Evolutionary conservation across 768 basidiomycete species (phyloP), one percentile per base, ranked within the genome.

Genomic region (Russula ochroleuca): DNA sequence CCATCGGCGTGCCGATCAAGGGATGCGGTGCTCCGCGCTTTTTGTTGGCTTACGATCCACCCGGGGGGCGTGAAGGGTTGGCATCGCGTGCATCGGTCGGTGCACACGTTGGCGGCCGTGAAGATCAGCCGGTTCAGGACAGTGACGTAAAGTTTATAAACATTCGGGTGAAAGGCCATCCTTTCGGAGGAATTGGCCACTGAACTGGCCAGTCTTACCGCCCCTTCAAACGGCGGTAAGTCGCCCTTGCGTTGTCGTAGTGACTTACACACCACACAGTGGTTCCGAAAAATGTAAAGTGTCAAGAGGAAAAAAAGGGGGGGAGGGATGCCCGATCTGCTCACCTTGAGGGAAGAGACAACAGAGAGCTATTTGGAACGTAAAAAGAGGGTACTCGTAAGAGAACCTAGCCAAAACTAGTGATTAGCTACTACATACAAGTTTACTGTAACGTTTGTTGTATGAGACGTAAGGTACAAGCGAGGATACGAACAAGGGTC

Each of bases 341-440:
- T 21, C 50, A 58, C 50, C 43, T 45, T 25, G 17, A 33, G 8
- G 31, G 28, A 43, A 52, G 25, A 19, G 40, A 45, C 19, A 17
- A 37, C 21, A 15, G 3, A 43, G 40, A 28, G 50, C 21, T 33
- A 14, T 23, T 38, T 43, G 45, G n/a, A 50, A 59, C 51, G 63
- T 64, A 59, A 64, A 52, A 59, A 49, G 38, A 35, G 57, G 57
- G 57, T 37, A 59, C 53, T 63, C 57, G 62, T 51, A 33, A 43
- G 56, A 28, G 45, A 15, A 52, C 14, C 40, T 45, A 45, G 48
- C 38, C 57, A 38, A 35, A 59, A 64, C 63, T 59, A 48, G 35
- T 59, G 45, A 64, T 64, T 64, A 64, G 63, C 14, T 64, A 59
- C 63, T 64, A 64, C 63, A 64, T 59, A 64, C 63, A 64, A 59